These are phyloP conservation scores for Sphaerostilbella broomeana DNA, from an alignment of 2,329 filamentous ascomycete genomes.

Conservation along the genomic window DNA sequence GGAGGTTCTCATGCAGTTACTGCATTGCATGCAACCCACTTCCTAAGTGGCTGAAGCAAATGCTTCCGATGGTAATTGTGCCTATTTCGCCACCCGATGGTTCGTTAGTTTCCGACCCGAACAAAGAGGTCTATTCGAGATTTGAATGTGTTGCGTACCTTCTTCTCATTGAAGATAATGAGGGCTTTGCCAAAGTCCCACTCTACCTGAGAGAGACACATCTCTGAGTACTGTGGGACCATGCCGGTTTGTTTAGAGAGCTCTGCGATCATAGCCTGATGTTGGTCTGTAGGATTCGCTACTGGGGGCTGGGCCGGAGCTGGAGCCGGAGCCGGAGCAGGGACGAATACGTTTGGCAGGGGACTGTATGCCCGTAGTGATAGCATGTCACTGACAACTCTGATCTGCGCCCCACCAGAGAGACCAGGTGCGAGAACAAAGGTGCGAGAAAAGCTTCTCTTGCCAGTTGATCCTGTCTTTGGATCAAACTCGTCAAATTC, in stretches of 20 bases:
- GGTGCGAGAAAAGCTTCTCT: conserved; percentile 74
- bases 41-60: conserved; percentile 17
- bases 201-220: conserved; percentile 71
- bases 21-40: neutral
- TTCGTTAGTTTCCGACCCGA: neutral
- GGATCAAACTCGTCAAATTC: conserved; percentile 71
- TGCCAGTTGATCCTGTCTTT: conserved; percentile 48
- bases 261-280: conserved; percentile 66
- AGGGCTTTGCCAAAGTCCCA: conserved; percentile 78
- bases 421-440: conserved; percentile 73
- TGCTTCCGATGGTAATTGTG: conserved; percentile 22
- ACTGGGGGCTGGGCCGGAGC: conserved; percentile 11
- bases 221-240: conserved; percentile 68
- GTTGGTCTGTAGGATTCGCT: conserved; percentile 38
- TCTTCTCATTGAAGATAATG: conserved; percentile 67
- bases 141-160: conserved; percentile 42
- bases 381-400: conserved; percentile 75
- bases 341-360: conserved; percentile 38
- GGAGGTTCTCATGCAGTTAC: too few relatives aligned
- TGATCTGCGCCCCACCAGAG: conserved; percentile 55
- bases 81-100: conserved; percentile 14
- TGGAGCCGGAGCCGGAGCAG: conserved; percentile 19
- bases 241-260: conserved; percentile 74
- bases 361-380: conserved; percentile 60
- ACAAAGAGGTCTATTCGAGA: too few relatives aligned